Evolutionary conservation across 2,329 filamentous ascomycete genomes (phyloP), one percentile per base, ranked within the genome.

Genomic region (Fusarium brachygibbosum): DNA sequence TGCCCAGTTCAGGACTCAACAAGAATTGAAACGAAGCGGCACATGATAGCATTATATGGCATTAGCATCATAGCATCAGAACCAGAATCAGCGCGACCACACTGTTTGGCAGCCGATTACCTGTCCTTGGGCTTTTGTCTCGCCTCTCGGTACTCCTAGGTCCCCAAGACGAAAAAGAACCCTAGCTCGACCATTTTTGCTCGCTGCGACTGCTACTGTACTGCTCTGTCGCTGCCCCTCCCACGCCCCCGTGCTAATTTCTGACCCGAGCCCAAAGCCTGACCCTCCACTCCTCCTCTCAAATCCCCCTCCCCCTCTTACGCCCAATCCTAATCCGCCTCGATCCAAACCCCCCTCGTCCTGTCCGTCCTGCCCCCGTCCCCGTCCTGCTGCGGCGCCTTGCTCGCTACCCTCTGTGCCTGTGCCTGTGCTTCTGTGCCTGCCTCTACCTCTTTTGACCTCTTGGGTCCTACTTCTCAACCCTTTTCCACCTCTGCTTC

Each of bases 381-480:
- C 45, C 63, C 64, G 62, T 69, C 68, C 52, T 70, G 63, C 67
- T 68, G 63, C 68, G 59, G 57, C 71, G 68, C 69, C 66, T 70
- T 54, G 58, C 65, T 63, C 64, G 63, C 62, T 58, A 63, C 64
- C 49, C 59, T 66, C 49, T 64, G 63, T 60, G 60, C 32, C 50
- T 53, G 50, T 53, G 53, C 68, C 67, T 69, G 53, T 65, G 58
- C 62, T 62, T 34, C 45, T 49, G 45, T 52, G 54, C 68, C 64
- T 69, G 54, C 61, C 66, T 72, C 62, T 60, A 41, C 56, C 68
- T 72, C 59, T 71, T 68, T 62, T 68, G 66, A 68, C 62, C 68
- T 71, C 40, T 59, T 42, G 23, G 65, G 71, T 72, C 72, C 68
- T 74, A 68, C 71, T 73, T 64, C 71, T 75, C 66, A 71, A 71